phyloP scores from a whole-genome alignment of 805 yeast genomes.

The Candida mattraensis region DNA sequence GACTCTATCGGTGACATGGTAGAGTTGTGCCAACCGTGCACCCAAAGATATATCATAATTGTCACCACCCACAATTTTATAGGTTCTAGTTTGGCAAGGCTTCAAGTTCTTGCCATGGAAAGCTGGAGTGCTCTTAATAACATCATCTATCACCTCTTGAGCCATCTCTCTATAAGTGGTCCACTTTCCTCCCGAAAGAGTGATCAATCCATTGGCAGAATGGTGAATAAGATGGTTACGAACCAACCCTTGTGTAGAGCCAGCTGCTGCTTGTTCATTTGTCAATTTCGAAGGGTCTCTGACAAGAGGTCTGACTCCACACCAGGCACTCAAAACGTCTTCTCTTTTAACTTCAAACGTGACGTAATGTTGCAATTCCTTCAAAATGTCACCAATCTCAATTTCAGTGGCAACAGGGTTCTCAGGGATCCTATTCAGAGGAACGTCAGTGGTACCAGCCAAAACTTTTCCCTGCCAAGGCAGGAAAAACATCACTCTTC shows the following conservation, averaged over 20 bases:
- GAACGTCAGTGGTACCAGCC: slow-evolving; percentile 96
- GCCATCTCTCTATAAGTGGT: slow-evolving; percentile 98
- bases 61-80: slow-evolving; percentile 77
- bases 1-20: slow-evolving; percentile 66
- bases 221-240: slow-evolving; percentile 82
- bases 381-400: slow-evolving; percentile 83
- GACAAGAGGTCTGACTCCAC: slow-evolving; percentile 94
- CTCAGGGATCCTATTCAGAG: slow-evolving; percentile 66
- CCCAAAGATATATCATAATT: slow-evolving; percentile 71
- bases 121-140: slow-evolving; percentile 47
- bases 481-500: slow-evolving; percentile 93
- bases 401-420: slow-evolving; percentile 84
- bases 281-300: slow-evolving; percentile 63
- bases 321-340: slow-evolving; percentile 94
- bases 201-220: slow-evolving; percentile 69
- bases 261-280: slow-evolving; percentile 26
- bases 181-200: slow-evolving; percentile 98
- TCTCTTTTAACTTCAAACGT: slow-evolving; percentile 85
- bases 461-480: slow-evolving; percentile 98
- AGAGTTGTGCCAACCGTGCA: slow-evolving; percentile 79
- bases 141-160: slow-evolving; percentile 81
- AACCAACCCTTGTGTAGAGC: slow-evolving; percentile 82
- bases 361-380: slow-evolving; percentile 86
- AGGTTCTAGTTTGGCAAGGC: slow-evolving; percentile 53
- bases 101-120: slow-evolving; percentile 30